Evolutionary conservation across 108 stramenopile genomes (phyloP).

Genomic region (Schizochytrium sp.): DNA sequence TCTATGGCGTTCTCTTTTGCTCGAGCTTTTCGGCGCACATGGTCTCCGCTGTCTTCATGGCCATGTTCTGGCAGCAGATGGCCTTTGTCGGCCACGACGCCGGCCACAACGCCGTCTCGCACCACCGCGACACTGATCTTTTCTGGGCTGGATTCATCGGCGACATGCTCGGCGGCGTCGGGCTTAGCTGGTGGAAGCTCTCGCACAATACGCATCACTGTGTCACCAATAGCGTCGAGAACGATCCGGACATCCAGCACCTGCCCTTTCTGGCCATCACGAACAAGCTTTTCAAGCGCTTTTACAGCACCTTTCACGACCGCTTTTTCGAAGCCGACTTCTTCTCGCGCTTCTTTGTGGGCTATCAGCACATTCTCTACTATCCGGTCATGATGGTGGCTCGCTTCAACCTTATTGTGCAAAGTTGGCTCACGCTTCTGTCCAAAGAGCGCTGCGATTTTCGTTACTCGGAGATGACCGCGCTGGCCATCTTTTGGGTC

Average conservation of each 20-base stretch:
- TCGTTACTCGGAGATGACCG: conserved; percentile 46
- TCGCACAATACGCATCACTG: conserved; percentile 82
- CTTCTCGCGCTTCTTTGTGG: conserved; percentile 58
- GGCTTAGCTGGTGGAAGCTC: conserved; percentile 81
- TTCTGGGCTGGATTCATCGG: conserved; percentile 46
- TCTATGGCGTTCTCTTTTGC: not conserved
- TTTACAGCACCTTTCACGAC: conserved; percentile 64
- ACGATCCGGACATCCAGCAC: conserved; percentile 91
- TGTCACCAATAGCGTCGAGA: conserved; percentile 68
- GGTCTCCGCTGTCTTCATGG: conserved; percentile 39
- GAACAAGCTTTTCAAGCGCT: conserved; percentile 53
- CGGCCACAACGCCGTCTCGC: conserved; percentile 68
- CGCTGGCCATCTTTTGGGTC: conserved; percentile 50
- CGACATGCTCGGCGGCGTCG: conserved; percentile 62
- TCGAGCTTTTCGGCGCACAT: conserved; percentile 15
- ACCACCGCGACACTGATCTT: conserved; percentile 52
- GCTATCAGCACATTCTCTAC: conserved; percentile 72
- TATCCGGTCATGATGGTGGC: conserved; percentile 77
- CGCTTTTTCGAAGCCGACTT: conserved; percentile 55
- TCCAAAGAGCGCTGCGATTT: conserved; percentile 20
- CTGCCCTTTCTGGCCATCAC: conserved; percentile 72
- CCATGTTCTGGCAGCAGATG: conserved; percentile 76
- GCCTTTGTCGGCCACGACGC: conserved; percentile 80
- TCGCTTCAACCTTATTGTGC: conserved; percentile 71
- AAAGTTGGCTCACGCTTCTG: conserved; percentile 46